Base-by-base conservation (phyloP, 306 rosid species). In the Hippophae rhamnoides region DNA sequence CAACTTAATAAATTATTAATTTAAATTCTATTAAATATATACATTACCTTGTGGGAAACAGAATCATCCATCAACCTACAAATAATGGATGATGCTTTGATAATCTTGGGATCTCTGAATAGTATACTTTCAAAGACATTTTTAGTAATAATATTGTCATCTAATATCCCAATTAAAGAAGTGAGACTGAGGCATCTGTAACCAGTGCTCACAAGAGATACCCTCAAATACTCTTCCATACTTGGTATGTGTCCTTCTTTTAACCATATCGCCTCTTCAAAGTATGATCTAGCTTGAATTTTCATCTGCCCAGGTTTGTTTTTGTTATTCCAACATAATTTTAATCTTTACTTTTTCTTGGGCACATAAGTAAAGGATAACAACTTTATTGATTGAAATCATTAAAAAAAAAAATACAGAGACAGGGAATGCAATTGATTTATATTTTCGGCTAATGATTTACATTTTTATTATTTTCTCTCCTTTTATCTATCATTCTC, bases 191-290 rank as follows among this genome's bases (percentile, higher is more conserved):
- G 56, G 46, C 56, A 1, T 1, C n/a, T 13, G 44, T 67, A 73
- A 13, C 77, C 56, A 13, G 51, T 13, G 2, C 60, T 40, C 43
- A 1, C 47, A 7, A 50, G 10, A 12, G 72, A 66, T 23, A n/a
- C 6, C 1, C 3, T 3, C n/a, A 69, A 12, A 53, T 83, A 77
- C 61, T 80, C 79, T 2, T 77, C 81, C 6, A 56, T 18, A 6
- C 67, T 74, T 55, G 83, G 85, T 2, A 40, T 47, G 43, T 62
- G 52, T 8, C 66, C 63, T 6, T 48, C 52, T 41, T 79, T 25
- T 41, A 65, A 48, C 89, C 89, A 79, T 66, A 58, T 58, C 3
- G 85, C 85, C 13, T 74, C 83, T 5, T 60, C 50, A 46, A 74
- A 57, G 58, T 66, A 72, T 0, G 79, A 70, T 58, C 74, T 25